Evolutionary conservation across 148 eudicot genomes (phyloP), one percentile per base, ranked within the genome.

Genomic region (Rhododendron vialii): DNA sequence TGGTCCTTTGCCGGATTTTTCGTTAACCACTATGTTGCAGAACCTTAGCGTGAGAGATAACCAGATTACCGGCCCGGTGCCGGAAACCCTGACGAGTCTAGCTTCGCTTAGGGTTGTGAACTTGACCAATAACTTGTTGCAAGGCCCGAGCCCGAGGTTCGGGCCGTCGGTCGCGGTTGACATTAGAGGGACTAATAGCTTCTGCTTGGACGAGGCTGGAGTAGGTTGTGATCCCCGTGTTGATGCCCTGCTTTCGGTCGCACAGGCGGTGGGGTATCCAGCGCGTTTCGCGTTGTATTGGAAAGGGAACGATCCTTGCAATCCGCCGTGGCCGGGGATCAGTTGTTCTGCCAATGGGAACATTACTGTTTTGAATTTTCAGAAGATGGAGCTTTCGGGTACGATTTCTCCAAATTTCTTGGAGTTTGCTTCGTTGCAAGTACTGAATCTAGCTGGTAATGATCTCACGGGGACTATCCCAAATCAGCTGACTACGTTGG

Each of bases 1-100:
- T 0, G 98, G 99, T 80, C 95, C 96, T 2, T 89, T 96, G n/a
- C 99, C 99, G 11, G 95, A 96, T 51, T 87, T 96, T 55, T 90
- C 94, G 0, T 84, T 78, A 48, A 88, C 93, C 26, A 38, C 65
- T 0, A 85, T 73, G 82, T 87, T 96, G 89, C 83, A 84, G 83
- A 88, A 94, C 20, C 86, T 95, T 83, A 91, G 89, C 89, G 87
- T 95, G 85, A 91, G 99, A 86, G 98, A 95, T 85, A 95, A 95
- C 82, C 74, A 86, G 0, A 90, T 96, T 10, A 93, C 98, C 1
- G 98, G 99, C 50, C 91, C 91, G 10, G 96, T 96, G 1, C 98
- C 98, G 13, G 86, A 26, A 7, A 92, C 94, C 38, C 81, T 96
- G 83, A 80, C 74, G 7, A 83, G 86, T 15, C 82, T 95, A 73